Evolutionary conservation across 208 protist species (phyloP).

Genomic region (Blastocrithidia nonstop): DNA sequence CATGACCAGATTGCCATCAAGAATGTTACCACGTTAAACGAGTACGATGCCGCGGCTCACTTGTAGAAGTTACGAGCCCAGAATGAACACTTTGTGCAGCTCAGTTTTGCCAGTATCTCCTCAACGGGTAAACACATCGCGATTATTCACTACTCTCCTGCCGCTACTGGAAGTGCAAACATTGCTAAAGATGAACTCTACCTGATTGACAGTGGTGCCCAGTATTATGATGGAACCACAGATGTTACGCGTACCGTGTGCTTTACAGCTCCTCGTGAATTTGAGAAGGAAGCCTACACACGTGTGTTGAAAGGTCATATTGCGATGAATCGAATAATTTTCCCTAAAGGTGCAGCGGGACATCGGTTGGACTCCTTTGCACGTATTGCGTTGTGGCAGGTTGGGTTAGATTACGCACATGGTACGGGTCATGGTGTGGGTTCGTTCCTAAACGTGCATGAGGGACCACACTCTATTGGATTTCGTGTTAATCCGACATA

Average conservation of each 20-base stretch:
- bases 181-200: conserved; percentile 70
- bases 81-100: conserved; percentile 68
- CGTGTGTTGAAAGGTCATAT: conserved; percentile 93
- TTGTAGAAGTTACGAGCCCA: conserved; percentile 67
- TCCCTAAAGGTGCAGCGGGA: conserved; percentile 74
- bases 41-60: conserved; percentile 64
- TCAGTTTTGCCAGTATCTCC: conserved; percentile 90
- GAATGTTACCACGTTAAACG: conserved; percentile 55
- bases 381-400: conserved; percentile 80
- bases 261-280: conserved; percentile 39
- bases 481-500: conserved; percentile 22
- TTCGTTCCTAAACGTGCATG: conserved; percentile 94
- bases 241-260: conserved; percentile 94
- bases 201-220: conserved; percentile 91
- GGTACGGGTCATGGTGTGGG: conserved; percentile 96
- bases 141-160: conserved; percentile 90
- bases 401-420: conserved; percentile 91
- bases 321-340: conserved; percentile 60
- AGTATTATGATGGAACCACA: conserved; percentile 93
- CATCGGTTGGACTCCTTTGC: conserved; percentile 83
- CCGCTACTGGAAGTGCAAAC: conserved; percentile 31
- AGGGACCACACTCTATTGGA: conserved; percentile 82
- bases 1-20: conserved; percentile 37
- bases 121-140: conserved; percentile 83
- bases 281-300: conserved; percentile 88